Percentiles rank a stretch among this genome's conserved stretches.
phyloP scores from a whole-genome alignment of 306 rosid species.

The Quercus gilva region DNA sequence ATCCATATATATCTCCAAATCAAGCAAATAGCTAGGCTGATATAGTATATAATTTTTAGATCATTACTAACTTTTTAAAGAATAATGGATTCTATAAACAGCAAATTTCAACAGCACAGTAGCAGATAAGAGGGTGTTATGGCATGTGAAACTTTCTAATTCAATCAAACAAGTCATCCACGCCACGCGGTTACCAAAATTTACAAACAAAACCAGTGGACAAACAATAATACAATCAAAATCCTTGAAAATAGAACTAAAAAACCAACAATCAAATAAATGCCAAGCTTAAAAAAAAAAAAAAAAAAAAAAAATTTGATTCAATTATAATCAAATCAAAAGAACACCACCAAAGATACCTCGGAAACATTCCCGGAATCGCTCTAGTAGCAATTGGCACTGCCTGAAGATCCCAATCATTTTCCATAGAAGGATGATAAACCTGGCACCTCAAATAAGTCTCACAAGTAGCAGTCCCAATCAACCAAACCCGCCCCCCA shows the following conservation, averaged over 20 bases:
- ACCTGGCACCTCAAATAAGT: slow-evolving; percentile 97
- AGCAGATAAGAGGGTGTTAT: background rate
- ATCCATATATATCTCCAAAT: background rate
- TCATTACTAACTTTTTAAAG: slow-evolving; percentile 22
- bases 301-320: too few relatives aligned
- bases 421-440: slow-evolving; percentile 98
- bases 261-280: slow-evolving; percentile 6
- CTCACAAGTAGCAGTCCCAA: slow-evolving; percentile 96
- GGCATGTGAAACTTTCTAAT: background rate
- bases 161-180: background rate
- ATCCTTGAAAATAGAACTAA: background rate
- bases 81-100: slow-evolving; percentile 21
- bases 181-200: too few relatives aligned
- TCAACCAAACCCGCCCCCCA: slow-evolving; percentile 65
- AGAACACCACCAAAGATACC: slow-evolving; percentile 40
- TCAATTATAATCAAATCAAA: background rate
- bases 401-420: slow-evolving; percentile 97
- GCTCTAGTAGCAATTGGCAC: slow-evolving; percentile 71
- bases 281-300: background rate
- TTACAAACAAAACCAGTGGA: background rate
- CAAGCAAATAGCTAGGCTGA: slow-evolving; percentile 4
- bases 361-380: slow-evolving; percentile 68
- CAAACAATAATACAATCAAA: background rate
- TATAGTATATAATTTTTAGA: slow-evolving; percentile 4
- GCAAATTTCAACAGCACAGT: slow-evolving; percentile 4